Evolutionary conservation across 179 eudicot species (phyloP).

Genomic region (Silene coronaria): DNA sequence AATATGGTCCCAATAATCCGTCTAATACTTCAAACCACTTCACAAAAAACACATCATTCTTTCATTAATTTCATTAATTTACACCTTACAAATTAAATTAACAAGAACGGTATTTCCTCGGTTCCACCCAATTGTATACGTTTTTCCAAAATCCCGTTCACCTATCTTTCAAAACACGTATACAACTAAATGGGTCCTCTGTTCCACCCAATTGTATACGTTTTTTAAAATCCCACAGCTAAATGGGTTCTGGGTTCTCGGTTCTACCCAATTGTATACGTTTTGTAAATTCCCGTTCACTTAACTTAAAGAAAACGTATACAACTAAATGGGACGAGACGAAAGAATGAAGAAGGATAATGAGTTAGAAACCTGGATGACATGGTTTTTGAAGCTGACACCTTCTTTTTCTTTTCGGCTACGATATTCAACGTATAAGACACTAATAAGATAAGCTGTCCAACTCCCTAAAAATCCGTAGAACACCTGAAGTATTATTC

Average conservation of each 20-base stretch:
- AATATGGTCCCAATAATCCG: conserved; percentile 44
- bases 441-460: conserved; percentile 47
- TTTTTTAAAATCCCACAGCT: background rate
- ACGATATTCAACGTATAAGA: conserved; percentile 39
- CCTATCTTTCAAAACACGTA: background rate
- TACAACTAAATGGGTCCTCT: background rate
- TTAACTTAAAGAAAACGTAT: background rate
- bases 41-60: conserved; percentile 5
- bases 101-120: too few species aligned
- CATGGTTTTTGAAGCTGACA: conserved; percentile 49
- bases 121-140: too few species aligned
- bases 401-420: conserved; percentile 43
- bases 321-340: background rate
- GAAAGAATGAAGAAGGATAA: background rate
- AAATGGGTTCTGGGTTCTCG: too few species aligned
- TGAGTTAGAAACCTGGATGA: conserved; percentile 31
- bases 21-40: conserved; percentile 51
- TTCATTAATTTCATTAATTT: background rate
- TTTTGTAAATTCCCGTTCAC: background rate
- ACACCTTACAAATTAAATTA: background rate
- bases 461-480: conserved; percentile 46
- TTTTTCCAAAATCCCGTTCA: background rate
- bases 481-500: conserved; percentile 37
- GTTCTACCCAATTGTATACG: too few species aligned
- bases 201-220: too few species aligned